Conservation (phyloP, 140 eudicot species). For the Cichorium intybus region DNA sequence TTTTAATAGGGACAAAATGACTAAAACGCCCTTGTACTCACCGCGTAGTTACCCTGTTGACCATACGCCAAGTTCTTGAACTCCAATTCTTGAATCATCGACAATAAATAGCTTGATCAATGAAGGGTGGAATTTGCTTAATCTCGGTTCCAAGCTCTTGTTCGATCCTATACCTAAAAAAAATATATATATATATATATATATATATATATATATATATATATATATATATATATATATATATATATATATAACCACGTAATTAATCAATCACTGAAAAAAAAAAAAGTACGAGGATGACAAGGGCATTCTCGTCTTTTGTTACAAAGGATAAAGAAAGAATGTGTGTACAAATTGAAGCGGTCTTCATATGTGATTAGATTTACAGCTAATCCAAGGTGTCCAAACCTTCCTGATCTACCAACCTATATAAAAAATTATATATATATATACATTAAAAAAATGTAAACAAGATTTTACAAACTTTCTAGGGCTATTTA, state of each 20-base stretch:
- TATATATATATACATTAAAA: neutral
- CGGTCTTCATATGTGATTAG: slow-evolving; percentile 83
- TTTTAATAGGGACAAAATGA: neutral
- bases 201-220: too few species aligned
- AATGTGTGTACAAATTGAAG: slow-evolving; percentile 58
- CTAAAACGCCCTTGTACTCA: neutral
- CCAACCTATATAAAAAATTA: slow-evolving; percentile 52
- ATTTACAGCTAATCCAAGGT: slow-evolving; percentile 81
- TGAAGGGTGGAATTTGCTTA: slow-evolving; percentile 80
- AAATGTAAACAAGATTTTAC: neutral
- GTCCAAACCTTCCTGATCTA: slow-evolving; percentile 86
- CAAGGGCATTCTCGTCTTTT: neutral
- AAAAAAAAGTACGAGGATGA: neutral
- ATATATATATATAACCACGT: too few species aligned
- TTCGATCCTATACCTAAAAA: slow-evolving; percentile 67
- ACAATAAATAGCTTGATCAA: slow-evolving; percentile 79
- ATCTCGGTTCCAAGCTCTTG: slow-evolving; percentile 93
- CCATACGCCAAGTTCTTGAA: neutral
- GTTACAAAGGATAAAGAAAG: neutral
- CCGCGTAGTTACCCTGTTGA: slow-evolving; percentile 6
- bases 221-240: too few species aligned
- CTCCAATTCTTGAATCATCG: slow-evolving; percentile 31
- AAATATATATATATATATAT: too few species aligned
- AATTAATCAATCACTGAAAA: too few species aligned
- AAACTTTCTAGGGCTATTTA: neutral